These are phyloP conservation scores for Mortierella sp. DNA, from an alignment of 371 early-diverging fungal species.

Conservation along the genomic window DNA sequence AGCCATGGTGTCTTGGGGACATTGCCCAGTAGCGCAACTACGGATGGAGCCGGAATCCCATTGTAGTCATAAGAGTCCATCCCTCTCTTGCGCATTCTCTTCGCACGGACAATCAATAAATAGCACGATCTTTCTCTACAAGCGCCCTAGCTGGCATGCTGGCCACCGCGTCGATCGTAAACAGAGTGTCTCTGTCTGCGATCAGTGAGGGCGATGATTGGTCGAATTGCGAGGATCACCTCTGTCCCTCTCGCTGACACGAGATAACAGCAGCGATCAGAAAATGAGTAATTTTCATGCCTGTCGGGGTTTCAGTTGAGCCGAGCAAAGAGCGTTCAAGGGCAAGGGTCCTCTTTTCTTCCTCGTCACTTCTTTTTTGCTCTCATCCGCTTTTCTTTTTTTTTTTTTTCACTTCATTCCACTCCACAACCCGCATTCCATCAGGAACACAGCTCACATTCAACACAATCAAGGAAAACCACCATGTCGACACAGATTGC, in stretches of 20 bases:
- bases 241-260: background rate
- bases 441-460: background rate
- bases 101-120: background rate
- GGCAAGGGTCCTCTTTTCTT: background rate
- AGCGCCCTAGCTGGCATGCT: background rate
- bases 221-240: background rate
- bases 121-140: background rate
- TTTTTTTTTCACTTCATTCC: background rate
- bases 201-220: background rate
- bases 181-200: background rate
- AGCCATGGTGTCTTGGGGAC: background rate
- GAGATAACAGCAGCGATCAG: background rate
- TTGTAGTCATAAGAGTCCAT: background rate
- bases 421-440: background rate
- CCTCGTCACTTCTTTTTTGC: background rate
- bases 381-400: background rate
- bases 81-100: background rate
- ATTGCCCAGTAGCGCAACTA: background rate
- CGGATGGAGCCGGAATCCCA: background rate
- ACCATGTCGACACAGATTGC: slow-evolving; percentile 26
- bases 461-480: background rate
- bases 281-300: slow-evolving; percentile 1
- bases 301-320: background rate
- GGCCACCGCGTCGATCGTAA: background rate
- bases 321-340: background rate